phyloP scores from a whole-genome alignment of 2,329 filamentous ascomycete genomes.

The Talaromyces sp. region DNA sequence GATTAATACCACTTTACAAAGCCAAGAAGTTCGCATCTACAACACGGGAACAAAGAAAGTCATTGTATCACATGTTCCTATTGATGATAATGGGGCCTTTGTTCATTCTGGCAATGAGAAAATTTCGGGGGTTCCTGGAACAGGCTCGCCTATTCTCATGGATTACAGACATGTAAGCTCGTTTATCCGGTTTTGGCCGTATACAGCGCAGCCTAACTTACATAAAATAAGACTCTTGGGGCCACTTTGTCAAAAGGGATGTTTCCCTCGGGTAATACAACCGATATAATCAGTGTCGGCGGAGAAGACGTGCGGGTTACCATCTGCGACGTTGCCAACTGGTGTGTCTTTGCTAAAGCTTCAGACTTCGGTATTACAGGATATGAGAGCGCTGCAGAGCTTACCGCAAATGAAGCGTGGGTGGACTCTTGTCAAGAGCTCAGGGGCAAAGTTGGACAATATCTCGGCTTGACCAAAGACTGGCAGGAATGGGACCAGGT shows the following conservation, averaged over 20 bases:
- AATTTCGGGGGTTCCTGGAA: slow-evolving; percentile 14
- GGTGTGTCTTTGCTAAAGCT: slow-evolving; percentile 14
- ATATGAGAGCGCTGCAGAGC: slow-evolving; percentile 8
- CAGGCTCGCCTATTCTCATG: slow-evolving; percentile 13
- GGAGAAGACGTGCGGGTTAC: slow-evolving; percentile 13
- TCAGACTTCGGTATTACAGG: slow-evolving; percentile 12
- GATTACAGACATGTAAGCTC: slow-evolving; percentile 13
- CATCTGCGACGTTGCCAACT: slow-evolving; percentile 14
- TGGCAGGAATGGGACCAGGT: slow-evolving; percentile 13
- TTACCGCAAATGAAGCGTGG: slow-evolving; percentile 7
- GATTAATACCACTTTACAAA: slow-evolving; percentile 3
- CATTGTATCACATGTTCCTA: slow-evolving; percentile 14
- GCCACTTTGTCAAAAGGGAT: slow-evolving; percentile 9
- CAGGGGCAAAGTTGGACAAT: slow-evolving; percentile 12
- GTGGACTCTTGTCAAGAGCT: slow-evolving; percentile 11
- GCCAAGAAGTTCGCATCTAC: slow-evolving; percentile 14
- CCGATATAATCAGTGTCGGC: slow-evolving; percentile 7
- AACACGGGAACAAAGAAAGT: slow-evolving; percentile 13
- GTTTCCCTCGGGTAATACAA: slow-evolving; percentile 8
- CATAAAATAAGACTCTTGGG: slow-evolving; percentile 5
- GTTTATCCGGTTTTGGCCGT: background rate
- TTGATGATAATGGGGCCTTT: slow-evolving; percentile 9
- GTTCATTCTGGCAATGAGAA: slow-evolving; percentile 5
- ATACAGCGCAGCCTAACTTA: background rate
- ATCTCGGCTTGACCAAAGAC: slow-evolving; percentile 10